A percentile compares a stretch with the other conserved stretches of the same genome.
These are phyloP conservation scores for Lablab purpureus DNA, from an alignment of 306 rosid genomes.

Conservation along the genomic window DNA sequence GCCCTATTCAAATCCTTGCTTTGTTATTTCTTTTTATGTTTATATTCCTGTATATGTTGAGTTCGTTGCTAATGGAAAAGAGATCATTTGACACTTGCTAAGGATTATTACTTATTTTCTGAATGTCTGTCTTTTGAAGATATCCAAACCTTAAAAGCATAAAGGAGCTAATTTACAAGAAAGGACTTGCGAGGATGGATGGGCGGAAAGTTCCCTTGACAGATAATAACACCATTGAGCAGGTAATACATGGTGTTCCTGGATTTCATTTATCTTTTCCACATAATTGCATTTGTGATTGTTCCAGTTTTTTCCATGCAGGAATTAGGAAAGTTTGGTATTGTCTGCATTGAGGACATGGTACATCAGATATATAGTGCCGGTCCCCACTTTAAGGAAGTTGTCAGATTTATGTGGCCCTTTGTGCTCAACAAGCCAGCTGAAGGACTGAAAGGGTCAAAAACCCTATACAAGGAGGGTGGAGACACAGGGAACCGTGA, in stretches of 20 bases:
- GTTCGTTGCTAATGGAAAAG: background rate
- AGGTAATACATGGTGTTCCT: constrained; percentile 55
- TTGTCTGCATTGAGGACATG: constrained; percentile 86
- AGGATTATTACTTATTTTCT: constrained; percentile 23
- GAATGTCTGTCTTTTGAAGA: constrained; percentile 53
- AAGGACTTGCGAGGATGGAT: constrained; percentile 67
- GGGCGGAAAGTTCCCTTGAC: constrained; percentile 85
- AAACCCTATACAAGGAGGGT: constrained; percentile 66
- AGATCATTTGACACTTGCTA: background rate
- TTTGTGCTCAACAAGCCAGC: constrained; percentile 75
- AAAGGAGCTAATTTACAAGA: constrained; percentile 80
- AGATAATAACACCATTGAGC: constrained; percentile 81
- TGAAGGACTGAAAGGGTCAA: constrained; percentile 69
- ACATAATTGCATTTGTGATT: background rate
- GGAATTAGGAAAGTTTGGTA: constrained; percentile 75
- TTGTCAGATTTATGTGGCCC: constrained; percentile 72
- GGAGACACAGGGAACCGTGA: constrained; percentile 88
- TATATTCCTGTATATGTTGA: background rate
- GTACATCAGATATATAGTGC: constrained; percentile 76
- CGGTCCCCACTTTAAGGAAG: constrained; percentile 90
- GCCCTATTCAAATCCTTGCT: background rate
- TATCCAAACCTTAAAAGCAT: constrained; percentile 82
- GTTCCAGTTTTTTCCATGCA: constrained; percentile 40
- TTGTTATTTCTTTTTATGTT: background rate
- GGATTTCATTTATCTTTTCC: background rate